Conservation (phyloP, 805 yeast species). For the Metschnikowia colocasiae region DNA sequence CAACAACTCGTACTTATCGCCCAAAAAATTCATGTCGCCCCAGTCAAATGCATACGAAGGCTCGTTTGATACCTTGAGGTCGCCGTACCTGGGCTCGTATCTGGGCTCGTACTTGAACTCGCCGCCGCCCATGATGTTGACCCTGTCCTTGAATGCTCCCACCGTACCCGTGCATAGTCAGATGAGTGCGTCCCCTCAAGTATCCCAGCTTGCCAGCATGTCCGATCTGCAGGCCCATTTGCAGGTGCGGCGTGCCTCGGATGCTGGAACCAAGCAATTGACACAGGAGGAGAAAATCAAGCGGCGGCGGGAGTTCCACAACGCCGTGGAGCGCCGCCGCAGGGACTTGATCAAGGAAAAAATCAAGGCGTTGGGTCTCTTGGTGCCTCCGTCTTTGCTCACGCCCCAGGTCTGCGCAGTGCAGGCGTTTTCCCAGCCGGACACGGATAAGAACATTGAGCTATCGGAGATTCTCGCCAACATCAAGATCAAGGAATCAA, state of each 20-base stretch:
- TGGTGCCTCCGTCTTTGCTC: constrained; percentile 75
- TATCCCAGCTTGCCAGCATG: constrained; percentile 11
- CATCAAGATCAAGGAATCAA: constrained; percentile 56
- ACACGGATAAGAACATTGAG: constrained; percentile 29
- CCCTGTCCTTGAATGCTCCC: constrained; percentile 21
- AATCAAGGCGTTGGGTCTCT: constrained; percentile 74
- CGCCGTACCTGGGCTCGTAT: constrained; percentile 30
- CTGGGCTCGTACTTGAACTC: constrained; percentile 34
- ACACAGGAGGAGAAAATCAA: constrained; percentile 67
- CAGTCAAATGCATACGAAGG: constrained; percentile 24
- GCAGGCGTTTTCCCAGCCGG: constrained; percentile 36
- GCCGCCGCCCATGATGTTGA: constrained; percentile 29
- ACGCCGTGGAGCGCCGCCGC: constrained; percentile 90
- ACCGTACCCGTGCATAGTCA: not conserved
- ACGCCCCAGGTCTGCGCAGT: constrained; percentile 44
- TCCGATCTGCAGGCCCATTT: not conserved
- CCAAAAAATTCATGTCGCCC: constrained; percentile 35
- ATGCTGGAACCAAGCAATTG: constrained; percentile 33
- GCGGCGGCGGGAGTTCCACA: constrained; percentile 84
- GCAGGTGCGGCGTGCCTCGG: constrained; percentile 7
- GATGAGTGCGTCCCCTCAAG: not conserved
- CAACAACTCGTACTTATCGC: constrained; percentile 35
- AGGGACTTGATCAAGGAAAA: constrained; percentile 87
- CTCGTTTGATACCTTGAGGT: constrained; percentile 34
- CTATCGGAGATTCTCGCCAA: constrained; percentile 34